Evolutionary conservation across 164 flowering plant genomes (phyloP).

Genomic region (Akebia trifoliata): DNA sequence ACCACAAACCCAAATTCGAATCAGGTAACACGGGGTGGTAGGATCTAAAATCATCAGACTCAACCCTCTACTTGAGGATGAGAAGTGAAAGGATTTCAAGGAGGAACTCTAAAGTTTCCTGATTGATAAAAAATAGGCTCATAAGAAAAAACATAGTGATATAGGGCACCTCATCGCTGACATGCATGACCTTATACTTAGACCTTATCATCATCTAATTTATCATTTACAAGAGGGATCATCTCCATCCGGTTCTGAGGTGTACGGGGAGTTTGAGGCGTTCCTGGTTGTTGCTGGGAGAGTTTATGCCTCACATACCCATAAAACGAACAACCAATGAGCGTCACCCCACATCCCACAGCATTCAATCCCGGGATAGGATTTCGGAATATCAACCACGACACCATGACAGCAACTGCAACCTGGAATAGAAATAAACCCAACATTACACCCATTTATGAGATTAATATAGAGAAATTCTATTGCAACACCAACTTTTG

Average conservation of each 20-base stretch:
- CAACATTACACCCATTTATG: background rate
- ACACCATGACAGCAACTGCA: slow-evolving; percentile 83
- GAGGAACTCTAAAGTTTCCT: no score
- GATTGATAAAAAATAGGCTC: no score
- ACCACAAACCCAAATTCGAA: no score
- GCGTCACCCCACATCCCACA: slow-evolving; percentile 83
- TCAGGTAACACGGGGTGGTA: no score
- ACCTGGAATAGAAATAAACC: slow-evolving; percentile 71
- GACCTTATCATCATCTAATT: slow-evolving; percentile 81
- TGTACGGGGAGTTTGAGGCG: slow-evolving; percentile 50
- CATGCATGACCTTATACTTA: no score
- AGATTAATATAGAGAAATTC: no score
- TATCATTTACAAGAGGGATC: slow-evolving; percentile 82
- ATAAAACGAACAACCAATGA: slow-evolving; percentile 91
- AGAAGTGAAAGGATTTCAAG: no score
- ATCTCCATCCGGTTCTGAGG: slow-evolving; percentile 58
- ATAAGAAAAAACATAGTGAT: no score
- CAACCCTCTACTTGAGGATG: no score
- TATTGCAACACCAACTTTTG: no score
- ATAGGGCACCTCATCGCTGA: no score
- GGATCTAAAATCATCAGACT: no score
- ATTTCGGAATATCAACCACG: slow-evolving; percentile 88
- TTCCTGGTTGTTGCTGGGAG: slow-evolving; percentile 72
- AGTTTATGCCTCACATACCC: slow-evolving; percentile 89
- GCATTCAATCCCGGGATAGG: slow-evolving; percentile 82